Conservation (phyloP, 2,329 filamentous ascomycete genomes). For the Colletotrichum siamense region DNA sequence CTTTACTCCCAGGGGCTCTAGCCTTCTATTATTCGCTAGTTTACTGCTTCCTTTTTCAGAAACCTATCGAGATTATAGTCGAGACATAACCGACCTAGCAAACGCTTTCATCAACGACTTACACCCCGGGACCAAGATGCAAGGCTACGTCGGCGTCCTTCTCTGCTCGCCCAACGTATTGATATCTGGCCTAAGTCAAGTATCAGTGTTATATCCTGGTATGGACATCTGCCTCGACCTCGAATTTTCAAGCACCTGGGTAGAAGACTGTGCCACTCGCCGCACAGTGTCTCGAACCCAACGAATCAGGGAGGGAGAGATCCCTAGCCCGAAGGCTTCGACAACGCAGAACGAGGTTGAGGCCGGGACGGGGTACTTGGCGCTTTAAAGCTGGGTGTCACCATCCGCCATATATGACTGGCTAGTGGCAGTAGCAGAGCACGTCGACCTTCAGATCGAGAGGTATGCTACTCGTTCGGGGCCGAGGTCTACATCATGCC, state of each 20-base stretch:
- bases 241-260: not conserved
- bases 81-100: not conserved
- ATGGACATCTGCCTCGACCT: not conserved
- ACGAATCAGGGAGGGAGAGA: not conserved
- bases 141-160: not conserved
- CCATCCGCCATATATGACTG: not conserved
- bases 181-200: rapidly evolving
- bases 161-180: not conserved
- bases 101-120: not conserved
- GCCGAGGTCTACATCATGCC: too few relatives aligned
- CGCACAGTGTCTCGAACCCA: not conserved
- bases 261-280: not conserved
- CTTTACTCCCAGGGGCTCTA: not conserved
- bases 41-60: not conserved
- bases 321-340: not conserved
- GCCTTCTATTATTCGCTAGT: not conserved
- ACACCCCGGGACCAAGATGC: not conserved
- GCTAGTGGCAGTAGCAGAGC: not conserved
- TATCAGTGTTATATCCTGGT: not conserved
- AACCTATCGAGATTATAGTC: not conserved
- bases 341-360: not conserved
- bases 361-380: too few relatives aligned
- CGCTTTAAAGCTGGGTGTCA: too few relatives aligned
- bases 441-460: not conserved
- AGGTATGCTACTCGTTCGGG: not conserved